Evolutionary conservation across 164 flowering plant species (phyloP), one percentile per base, ranked within the genome.

Genomic region (Vitis amurensis): DNA sequence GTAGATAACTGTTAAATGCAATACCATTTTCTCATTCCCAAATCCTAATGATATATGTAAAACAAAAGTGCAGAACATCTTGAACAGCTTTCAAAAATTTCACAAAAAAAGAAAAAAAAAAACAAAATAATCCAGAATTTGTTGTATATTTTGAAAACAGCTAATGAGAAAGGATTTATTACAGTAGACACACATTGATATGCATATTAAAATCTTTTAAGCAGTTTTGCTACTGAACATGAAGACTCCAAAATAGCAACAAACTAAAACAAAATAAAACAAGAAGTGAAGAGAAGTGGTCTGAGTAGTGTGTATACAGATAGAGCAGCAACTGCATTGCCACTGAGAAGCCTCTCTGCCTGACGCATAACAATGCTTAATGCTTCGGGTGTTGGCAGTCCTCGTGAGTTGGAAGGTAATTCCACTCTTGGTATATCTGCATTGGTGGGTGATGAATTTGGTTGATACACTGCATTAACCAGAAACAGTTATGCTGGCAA

Each of bases 381-480:
- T 23, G 86, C 91, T 81, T 92, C 97, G 66, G 83, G 85, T 15
- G 94, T 89, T 23, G 90, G 90, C 72, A 86, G 15, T 61, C 95
- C 97, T 29, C 83, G 80, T 11, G 80, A 71, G 78, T 78, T 79
- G 15, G 84, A 70, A 63, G 97, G 89, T 69, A 85, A 69, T n/a
- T 82, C 81, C 48, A 72, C 57, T 9, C 79, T 73, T 27, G 81
- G 80, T 50, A 31, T 64, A 66, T 71, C 79, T 58, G 44, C 52
- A 69, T 31, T 76, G 55, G 69, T n/a, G 19, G 89, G 67, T 67
- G 87, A 72, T 64, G 83, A 62, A 75, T 77, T 71, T 47, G 81
- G 76, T 64, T 80, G 88, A 79, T 69, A n/a, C 23, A 89, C 96
- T 91, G 74, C 50, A 79, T 37, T 30, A 50, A 10, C 4, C 51